These are phyloP conservation scores for Musa balbisiana DNA, from an alignment of 202 grass and related monocot genomes.

Conservation along the genomic window DNA sequence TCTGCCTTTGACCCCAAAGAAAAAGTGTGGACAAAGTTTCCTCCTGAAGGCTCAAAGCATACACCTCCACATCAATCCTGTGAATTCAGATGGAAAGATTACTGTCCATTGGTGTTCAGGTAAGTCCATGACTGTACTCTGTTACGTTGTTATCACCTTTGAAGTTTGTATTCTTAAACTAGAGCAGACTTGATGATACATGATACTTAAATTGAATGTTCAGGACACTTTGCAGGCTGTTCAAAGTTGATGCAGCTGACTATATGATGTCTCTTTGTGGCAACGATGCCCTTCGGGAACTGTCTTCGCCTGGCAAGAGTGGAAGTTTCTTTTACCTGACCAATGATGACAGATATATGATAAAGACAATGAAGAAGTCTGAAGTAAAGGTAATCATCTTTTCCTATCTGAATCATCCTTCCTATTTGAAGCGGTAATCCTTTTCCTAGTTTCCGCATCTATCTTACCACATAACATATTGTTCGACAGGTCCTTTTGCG, in stretches of 20 bases:
- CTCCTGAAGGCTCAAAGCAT: conserved; percentile 79
- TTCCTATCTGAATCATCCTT: conserved; percentile 4
- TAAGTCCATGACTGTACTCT: conserved; percentile 2
- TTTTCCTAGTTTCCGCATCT: conserved; percentile 5
- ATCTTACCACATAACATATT: neutral
- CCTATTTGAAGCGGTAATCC: conserved; percentile 1
- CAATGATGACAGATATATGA: conserved; percentile 90
- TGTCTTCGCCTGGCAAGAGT: conserved; percentile 97
- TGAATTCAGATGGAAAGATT: conserved; percentile 99
- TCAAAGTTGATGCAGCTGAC: conserved; percentile 94
- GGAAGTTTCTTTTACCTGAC: conserved; percentile 99
- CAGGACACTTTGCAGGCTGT: conserved; percentile 85
- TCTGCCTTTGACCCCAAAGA: conserved; percentile 83
- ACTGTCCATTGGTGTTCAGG: conserved; percentile 90
- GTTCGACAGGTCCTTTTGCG: conserved; percentile 71
- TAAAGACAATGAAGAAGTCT: conserved; percentile 98
- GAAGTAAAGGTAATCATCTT: conserved; percentile 78
- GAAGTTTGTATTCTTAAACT: neutral
- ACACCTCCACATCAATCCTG: conserved; percentile 86
- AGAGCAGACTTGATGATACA: neutral
- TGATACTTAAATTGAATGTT: conserved; percentile 20
- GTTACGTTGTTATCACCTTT: no score
- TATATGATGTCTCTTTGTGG: conserved; percentile 98
- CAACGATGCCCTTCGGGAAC: conserved; percentile 80
- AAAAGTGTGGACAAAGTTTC: conserved; percentile 97